phyloP scores from a whole-genome alignment of 805 yeast species.

The Schizosaccharomyces cryophilus region DNA sequence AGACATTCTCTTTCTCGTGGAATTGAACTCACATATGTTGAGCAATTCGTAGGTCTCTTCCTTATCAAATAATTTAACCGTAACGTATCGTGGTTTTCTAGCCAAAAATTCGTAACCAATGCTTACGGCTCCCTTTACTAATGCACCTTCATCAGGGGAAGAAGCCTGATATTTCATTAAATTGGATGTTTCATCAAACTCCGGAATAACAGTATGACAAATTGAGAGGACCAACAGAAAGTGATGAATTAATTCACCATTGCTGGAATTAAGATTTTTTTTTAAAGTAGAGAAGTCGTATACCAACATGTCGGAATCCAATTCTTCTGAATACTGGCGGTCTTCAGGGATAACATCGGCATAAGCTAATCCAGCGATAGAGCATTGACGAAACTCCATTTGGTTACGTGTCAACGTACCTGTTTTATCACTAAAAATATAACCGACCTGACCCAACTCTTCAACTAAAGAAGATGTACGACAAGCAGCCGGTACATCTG shows the following conservation, averaged over 20 bases:
- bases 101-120: constrained; percentile 65
- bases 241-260: constrained; percentile 28
- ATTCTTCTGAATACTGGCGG: constrained; percentile 13
- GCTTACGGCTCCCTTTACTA: constrained; percentile 85
- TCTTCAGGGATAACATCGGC: constrained; percentile 82
- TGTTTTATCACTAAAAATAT: constrained; percentile 88
- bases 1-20: constrained; percentile 94
- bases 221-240: constrained; percentile 67
- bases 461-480: constrained; percentile 89
- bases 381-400: constrained; percentile 86
- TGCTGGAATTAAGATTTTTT: constrained; percentile 6
- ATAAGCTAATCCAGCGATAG: constrained; percentile 80
- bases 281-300: constrained; percentile 41
- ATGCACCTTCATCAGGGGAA: constrained; percentile 96
- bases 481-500: constrained; percentile 86
- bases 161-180: constrained; percentile 85
- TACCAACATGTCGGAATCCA: constrained; percentile 66
- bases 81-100: constrained; percentile 64
- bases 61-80: constrained; percentile 32
- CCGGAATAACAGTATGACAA: constrained; percentile 96
- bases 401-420: constrained; percentile 90
- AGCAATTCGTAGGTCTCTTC: constrained; percentile 47
- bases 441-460: constrained; percentile 90
- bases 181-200: constrained; percentile 17
- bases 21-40: constrained; percentile 86